Evolutionary conservation across 1,284 basidiomycete species (phyloP), one percentile per base, ranked within the genome.

Genomic region (Phellopilus nigrolimitatus): DNA sequence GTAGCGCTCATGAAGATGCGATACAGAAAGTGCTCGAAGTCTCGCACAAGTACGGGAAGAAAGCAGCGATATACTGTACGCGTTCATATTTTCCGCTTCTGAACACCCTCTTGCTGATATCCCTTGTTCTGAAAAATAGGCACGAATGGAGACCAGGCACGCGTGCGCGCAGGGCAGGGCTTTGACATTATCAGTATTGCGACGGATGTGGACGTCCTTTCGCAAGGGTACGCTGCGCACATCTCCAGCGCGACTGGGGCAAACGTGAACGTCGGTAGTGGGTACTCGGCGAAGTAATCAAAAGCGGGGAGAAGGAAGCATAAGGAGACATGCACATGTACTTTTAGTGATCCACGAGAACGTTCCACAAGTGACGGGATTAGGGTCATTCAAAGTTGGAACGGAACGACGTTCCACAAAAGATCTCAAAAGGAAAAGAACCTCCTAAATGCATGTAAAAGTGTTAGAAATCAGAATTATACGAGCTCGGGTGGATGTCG

Each of bases 101-200:
- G 15, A 36, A 17, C 15, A 33, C 37, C 3, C n/a, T 3, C 39
- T 21, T 31, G 13, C 30, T 28, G 27, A 31, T 34, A 17, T n/a
- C 31, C 10, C 5, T 33, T 17, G 47, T 27, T 22, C 4, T 24
- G n/a, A 31, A 33, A 51, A 22, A 44, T 33, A 65, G 64, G 65
- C 49, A 50, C 64, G 24, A 63, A 57, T 3, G 65, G 63, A 4
- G 64, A 64, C 27, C 65, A 66, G 46, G 62, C 65, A 15, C 59
- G 61, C 36, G 58, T 55, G 31, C 60, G 65, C 9, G 64, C 65
- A 27, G 57, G 56, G 4, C 62, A 67, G 43, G 65, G 65, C 10
- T 67, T 67, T 49, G 59, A 66, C 36, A 67, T 67, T 64, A 63
- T 65, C 49, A 65, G 63, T 48, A 62, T 67, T n/a, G 64, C 63